Evolutionary conservation across 495 filamentous ascomycete species (phyloP).

Genomic region (Neurospora sp.): DNA sequence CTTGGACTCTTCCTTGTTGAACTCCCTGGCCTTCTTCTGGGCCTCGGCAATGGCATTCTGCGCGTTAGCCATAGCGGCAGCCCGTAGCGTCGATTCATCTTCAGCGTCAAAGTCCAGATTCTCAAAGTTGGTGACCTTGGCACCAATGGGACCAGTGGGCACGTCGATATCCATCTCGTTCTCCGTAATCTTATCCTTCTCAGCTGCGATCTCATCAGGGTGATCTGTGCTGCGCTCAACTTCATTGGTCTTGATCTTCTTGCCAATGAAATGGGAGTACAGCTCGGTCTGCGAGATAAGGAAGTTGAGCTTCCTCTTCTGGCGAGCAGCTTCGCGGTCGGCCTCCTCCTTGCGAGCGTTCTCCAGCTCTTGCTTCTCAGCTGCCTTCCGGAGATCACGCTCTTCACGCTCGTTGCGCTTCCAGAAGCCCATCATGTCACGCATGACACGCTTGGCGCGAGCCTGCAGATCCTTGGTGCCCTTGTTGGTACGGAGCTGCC

Average conservation of each 20-base stretch:
- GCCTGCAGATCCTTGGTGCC: conserved; percentile 96
- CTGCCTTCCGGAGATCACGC: conserved; percentile 82
- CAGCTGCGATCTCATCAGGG: conserved; percentile 47
- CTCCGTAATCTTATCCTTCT: conserved; percentile 33
- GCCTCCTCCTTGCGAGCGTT: conserved; percentile 94
- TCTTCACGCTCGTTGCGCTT: conserved; percentile 98
- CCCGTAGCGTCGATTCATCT: conserved; percentile 70
- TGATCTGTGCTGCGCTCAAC: conserved; percentile 82
- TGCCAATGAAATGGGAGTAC: conserved; percentile 98
- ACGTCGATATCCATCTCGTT: conserved; percentile 45
- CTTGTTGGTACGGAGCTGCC: conserved; percentile 97
- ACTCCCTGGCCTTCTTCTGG: conserved; percentile 82
- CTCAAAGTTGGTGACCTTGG: conserved; percentile 85
- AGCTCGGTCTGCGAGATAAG: conserved; percentile 97
- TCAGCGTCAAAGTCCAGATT: conserved; percentile 93
- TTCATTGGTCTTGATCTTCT: conserved; percentile 95
- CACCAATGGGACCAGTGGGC: conserved; percentile 43
- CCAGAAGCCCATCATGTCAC: conserved; percentile 99
- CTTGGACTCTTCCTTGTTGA: conserved; percentile 60
- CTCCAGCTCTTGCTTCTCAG: conserved; percentile 93
- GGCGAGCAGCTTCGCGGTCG: conserved; percentile 90
- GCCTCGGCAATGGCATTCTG: conserved; percentile 94
- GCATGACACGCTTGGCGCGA: conserved; percentile 93
- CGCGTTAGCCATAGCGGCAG: conserved; percentile 88
- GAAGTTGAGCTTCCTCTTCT: conserved; percentile 98